Percentiles rank a stretch among this genome's conserved stretches.
Conservation (phyloP, 495 filamentous ascomycete species). For the Talaromyces ruber region DNA sequence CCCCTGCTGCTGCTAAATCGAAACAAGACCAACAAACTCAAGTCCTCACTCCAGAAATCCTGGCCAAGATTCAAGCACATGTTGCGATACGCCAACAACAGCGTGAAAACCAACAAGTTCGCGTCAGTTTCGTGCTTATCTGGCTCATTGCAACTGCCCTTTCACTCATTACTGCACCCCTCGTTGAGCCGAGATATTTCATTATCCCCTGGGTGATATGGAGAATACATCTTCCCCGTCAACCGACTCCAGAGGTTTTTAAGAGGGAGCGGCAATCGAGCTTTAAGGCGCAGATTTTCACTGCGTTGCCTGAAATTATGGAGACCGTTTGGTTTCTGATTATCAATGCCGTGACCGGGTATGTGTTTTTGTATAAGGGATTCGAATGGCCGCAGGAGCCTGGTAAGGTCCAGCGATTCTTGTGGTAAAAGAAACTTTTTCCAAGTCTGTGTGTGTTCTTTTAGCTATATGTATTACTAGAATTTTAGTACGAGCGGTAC, state of each 20-base stretch:
- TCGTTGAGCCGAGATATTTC: conserved; percentile 93
- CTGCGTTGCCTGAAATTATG: conserved; percentile 42
- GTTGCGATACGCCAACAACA: conserved; percentile 26
- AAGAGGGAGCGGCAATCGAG: conserved; percentile 8
- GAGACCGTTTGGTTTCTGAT: conserved; percentile 74
- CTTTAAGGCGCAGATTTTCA: conserved; percentile 19
- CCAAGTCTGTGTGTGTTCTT: neutral
- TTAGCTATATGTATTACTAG: conserved; percentile 2
- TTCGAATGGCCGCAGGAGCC: conserved; percentile 78
- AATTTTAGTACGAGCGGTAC: neutral
- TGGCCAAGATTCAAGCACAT: conserved; percentile 24
- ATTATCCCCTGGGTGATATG: conserved; percentile 94
- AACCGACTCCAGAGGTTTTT: conserved; percentile 24
- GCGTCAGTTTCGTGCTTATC: conserved; percentile 51
- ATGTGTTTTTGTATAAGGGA: conserved; percentile 68
- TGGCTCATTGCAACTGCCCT: conserved; percentile 66
- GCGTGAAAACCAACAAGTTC: conserved; percentile 21
- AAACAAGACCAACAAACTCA: conserved; percentile 6
- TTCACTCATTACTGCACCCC: conserved; percentile 75
- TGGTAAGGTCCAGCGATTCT: conserved; percentile 78
- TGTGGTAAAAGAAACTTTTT: conserved; percentile 59
- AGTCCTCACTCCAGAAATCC: conserved; percentile 19
- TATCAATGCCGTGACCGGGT: conserved; percentile 67
- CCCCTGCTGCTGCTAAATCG: neutral
- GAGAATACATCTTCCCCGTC: conserved; percentile 64